Evolutionary conservation across 179 eudicot species (phyloP), one percentile per base, ranked within the genome.

Genomic region (Spergularia azorica): DNA sequence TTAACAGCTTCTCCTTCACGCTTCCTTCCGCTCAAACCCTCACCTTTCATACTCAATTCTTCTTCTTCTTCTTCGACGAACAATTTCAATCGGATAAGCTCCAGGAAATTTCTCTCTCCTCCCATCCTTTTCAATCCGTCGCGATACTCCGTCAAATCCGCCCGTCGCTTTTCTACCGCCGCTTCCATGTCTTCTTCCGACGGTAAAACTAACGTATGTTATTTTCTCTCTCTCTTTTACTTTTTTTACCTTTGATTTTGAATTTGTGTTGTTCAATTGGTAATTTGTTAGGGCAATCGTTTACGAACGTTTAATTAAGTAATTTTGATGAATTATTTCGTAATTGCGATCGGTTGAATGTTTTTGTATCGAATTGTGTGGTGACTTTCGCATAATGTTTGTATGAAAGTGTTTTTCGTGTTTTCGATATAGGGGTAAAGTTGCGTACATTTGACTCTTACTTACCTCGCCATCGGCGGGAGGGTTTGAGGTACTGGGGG

Each of bases 131-230:
- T 52, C 12, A 54, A 52, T n/a, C n/a, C n/a, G n/a, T n/a, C n/a
- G n/a, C n/a, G n/a, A n/a, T n/a, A n/a, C 15, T 70, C 73, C 73
- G 8, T 56, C 48, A 70, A 21, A 3, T 70, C 62, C 16, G 36
- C 50, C 16, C 50, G 15, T 32, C 63, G 74, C 63, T 71, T 71
- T 26, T 9, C 50, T 55, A 8, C 63, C 26, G 0, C 55, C 18
- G 32, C 16, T 55, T 15, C 63, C 1, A 14, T 36, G 62, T 43
- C 74, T 7, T 71, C 74, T 55, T 71, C 74, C 13, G 38, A 11
- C 36, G 63, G 56, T 8, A 3, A 36, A 15, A 71, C 50, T 55
- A 71, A 71, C 38, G 74, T 71, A 71, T 55, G 63, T 55, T 13
- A n/a, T 32, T 26, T 26, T 26, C 2, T 50, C 16, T 15, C 26